Conservation (phyloP, 495 filamentous ascomycete genomes). For the Aspergillus steynii region DNA sequence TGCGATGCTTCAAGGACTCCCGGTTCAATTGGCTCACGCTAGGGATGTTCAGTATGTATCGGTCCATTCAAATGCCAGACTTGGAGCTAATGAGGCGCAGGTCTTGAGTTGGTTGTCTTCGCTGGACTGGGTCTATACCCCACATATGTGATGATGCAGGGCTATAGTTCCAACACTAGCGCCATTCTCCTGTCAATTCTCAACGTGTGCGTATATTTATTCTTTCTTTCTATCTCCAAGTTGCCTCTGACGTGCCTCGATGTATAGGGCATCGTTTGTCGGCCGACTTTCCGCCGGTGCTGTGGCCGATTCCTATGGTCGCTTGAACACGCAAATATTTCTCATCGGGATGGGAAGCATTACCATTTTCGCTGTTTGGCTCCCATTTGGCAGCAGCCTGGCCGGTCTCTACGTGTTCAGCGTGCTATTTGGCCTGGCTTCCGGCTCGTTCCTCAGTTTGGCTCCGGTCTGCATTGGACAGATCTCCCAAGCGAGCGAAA, state of each 20-base stretch:
- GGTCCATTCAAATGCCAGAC: conserved; percentile 14
- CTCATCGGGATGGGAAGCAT: conserved; percentile 47
- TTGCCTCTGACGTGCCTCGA: background rate
- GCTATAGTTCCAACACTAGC: conserved; percentile 35
- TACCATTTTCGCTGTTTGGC: conserved; percentile 56
- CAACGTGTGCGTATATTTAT: conserved; percentile 29
- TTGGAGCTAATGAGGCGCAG: conserved; percentile 18
- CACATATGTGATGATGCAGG: conserved; percentile 46
- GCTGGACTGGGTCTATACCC: conserved; percentile 51
- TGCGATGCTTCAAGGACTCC: conserved; percentile 56
- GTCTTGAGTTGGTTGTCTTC: conserved; percentile 53
- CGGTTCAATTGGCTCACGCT: conserved; percentile 40
- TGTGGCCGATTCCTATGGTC: conserved; percentile 68
- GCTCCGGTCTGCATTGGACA: conserved; percentile 64
- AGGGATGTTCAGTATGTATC: conserved; percentile 37
- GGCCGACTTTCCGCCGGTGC: conserved; percentile 71
- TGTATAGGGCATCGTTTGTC: conserved; percentile 36
- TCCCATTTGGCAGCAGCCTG: conserved; percentile 54
- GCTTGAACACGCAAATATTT: conserved; percentile 57
- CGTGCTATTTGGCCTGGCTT: conserved; percentile 60
- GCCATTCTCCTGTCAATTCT: conserved; percentile 35
- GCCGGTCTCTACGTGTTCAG: conserved; percentile 57
- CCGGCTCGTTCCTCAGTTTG: conserved; percentile 61
- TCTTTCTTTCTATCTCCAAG: background rate
- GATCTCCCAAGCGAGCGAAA: conserved; percentile 61